These are phyloP conservation scores for Trichoderma erinaceum DNA, from an alignment of 495 filamentous ascomycete species.

Conservation along the genomic window DNA sequence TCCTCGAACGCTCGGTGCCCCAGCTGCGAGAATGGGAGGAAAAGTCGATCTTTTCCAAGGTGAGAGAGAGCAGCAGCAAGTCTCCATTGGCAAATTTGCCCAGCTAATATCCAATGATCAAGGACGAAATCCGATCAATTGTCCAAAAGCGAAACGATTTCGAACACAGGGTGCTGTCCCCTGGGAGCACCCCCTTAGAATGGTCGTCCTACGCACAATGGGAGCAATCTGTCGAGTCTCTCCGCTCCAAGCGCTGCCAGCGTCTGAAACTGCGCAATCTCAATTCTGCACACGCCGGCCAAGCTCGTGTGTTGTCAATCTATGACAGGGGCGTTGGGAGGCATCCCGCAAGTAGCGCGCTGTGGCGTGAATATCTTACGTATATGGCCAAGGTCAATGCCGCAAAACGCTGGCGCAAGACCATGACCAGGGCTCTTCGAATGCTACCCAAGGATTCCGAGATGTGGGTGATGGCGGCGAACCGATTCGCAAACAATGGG, in stretches of 20 bases:
- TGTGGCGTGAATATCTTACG: conserved; percentile 92
- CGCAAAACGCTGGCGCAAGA: conserved; percentile 68
- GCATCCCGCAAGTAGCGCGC: conserved; percentile 70
- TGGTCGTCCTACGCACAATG: conserved; percentile 83
- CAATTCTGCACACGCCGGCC: conserved; percentile 54
- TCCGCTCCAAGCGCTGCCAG: conserved; percentile 75
- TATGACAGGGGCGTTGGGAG: conserved; percentile 81
- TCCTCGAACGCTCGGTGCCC: conserved; percentile 81
- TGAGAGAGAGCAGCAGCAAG: conserved; percentile 28
- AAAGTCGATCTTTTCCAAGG: conserved; percentile 81
- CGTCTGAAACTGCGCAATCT: conserved; percentile 64
- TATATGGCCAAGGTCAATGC: conserved; percentile 72
- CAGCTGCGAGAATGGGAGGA: conserved; percentile 83
- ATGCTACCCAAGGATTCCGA: conserved; percentile 78
- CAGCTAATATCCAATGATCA: conserved; percentile 7
- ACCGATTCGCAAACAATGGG: conserved; percentile 64
- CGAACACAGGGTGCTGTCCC: conserved; percentile 81
- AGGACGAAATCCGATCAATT: conserved; percentile 85
- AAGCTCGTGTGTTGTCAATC: conserved; percentile 79
- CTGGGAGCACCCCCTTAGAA: conserved; percentile 65
- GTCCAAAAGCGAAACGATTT: conserved; percentile 86
- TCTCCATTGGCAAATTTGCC: not conserved
- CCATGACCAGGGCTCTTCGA: conserved; percentile 70
- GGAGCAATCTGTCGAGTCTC: conserved; percentile 80
- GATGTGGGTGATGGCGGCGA: conserved; percentile 82